These are phyloP conservation scores for Acidiella bohemica DNA, from an alignment of 495 filamentous ascomycete species.

Conservation along the genomic window DNA sequence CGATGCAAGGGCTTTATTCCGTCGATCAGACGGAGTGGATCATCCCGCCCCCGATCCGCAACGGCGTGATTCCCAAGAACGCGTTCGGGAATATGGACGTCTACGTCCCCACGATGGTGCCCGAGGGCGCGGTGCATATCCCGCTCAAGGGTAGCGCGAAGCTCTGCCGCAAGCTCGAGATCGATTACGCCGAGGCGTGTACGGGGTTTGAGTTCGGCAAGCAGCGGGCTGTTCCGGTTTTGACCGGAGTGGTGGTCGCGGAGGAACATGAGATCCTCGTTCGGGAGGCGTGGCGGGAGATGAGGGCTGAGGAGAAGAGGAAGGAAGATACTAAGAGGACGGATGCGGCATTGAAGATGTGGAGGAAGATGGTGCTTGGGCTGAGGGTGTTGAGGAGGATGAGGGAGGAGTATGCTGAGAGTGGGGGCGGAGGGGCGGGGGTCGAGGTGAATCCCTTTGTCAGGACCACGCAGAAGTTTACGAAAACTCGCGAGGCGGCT, in stretches of 20 bases:
- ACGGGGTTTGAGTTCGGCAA: conserved; percentile 94
- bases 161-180: conserved; percentile 67
- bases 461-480: conserved; percentile 7
- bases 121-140: conserved; percentile 68
- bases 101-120: conserved; percentile 87
- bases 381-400: conserved; percentile 70
- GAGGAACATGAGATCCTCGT: conserved; percentile 60
- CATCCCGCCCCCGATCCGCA: conserved; percentile 65
- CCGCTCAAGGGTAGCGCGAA: conserved; percentile 60
- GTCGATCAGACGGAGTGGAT: conserved; percentile 86
- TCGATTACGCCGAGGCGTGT: conserved; percentile 90
- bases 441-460: conserved; percentile 37
- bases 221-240: conserved; percentile 79
- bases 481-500: neutral
- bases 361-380: conserved; percentile 79
- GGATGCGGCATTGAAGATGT: conserved; percentile 58
- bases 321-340: conserved; percentile 75
- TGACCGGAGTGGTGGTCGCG: conserved; percentile 81
- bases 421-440: conserved; percentile 18
- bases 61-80: conserved; percentile 88
- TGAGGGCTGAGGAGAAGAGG: conserved; percentile 59
- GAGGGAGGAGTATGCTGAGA: conserved; percentile 51
- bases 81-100: conserved; percentile 94
- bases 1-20: conserved; percentile 74
- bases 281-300: conserved; percentile 66